Conservation (phyloP, 2,329 filamentous ascomycete genomes). For the Penicillium sp. region DNA sequence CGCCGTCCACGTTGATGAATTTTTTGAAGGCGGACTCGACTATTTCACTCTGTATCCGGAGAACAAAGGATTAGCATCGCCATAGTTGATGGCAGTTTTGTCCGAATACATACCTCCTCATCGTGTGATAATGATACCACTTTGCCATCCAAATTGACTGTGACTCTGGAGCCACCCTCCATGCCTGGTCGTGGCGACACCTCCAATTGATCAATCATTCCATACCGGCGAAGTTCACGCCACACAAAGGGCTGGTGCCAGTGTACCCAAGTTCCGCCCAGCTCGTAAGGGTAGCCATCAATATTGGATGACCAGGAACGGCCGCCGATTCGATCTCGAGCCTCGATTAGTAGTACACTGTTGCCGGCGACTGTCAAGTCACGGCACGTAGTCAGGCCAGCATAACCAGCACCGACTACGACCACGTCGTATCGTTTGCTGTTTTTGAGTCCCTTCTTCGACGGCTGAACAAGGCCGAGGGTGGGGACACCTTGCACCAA, state of each 20-base stretch:
- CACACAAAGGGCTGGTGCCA: constrained; percentile 2
- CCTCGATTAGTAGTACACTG: constrained; percentile 23
- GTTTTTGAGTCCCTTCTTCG: not conserved
- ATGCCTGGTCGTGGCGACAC: not conserved
- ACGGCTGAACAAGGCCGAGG: not conserved
- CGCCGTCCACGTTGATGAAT: constrained; percentile 2
- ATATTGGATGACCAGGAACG: constrained; percentile 13
- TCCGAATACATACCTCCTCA: not conserved
- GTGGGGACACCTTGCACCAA: not conserved
- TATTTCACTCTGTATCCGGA: not conserved
- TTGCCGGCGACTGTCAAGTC: constrained; percentile 1
- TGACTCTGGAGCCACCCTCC: not conserved
- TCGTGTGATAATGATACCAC: not conserved
- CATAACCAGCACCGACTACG: not conserved
- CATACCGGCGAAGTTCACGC: constrained; percentile 4
- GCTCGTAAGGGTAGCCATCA: constrained; percentile 4
- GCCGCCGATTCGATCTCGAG: constrained; percentile 45
- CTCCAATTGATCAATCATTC: not conserved
- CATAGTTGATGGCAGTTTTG: too few relatives aligned
- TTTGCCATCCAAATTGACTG: not conserved
- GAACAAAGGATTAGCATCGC: too few relatives aligned
- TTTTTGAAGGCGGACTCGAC: constrained; percentile 1
- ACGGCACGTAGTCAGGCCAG: not conserved
- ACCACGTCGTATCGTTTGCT: not conserved
- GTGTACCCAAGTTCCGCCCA: constrained; percentile 7